Conservation (phyloP, 2,329 filamentous ascomycete genomes). For the Penicillium griseofulvum region DNA sequence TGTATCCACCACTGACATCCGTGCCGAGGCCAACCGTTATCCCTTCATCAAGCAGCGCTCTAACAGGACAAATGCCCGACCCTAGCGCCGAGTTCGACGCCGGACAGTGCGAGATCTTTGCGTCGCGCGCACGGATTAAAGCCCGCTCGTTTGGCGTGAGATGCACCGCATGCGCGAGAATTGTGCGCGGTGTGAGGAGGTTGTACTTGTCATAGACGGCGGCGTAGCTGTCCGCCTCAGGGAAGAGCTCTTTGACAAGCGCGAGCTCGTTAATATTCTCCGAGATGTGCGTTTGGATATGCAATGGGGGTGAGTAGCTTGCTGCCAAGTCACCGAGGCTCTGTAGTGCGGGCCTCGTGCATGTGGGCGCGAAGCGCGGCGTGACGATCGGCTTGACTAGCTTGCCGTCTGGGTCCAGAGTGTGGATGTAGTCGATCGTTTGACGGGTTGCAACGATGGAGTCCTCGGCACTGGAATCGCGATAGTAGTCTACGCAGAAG, state of each 20-base stretch:
- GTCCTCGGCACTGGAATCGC: conserved; percentile 64
- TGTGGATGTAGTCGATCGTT: conserved; percentile 63
- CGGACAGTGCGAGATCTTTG: conserved; percentile 81
- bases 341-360: conserved; percentile 55
- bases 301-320: conserved; percentile 58
- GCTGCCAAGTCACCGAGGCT: conserved; percentile 64
- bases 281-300: conserved; percentile 82
- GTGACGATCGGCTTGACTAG: conserved; percentile 80
- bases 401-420: conserved; percentile 60
- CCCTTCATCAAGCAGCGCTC: conserved; percentile 69
- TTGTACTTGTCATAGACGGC: conserved; percentile 73
- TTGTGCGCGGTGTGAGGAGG: conserved; percentile 68
- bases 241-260: conserved; percentile 70
- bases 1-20: conserved; percentile 86
- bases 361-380: conserved; percentile 60
- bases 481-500: conserved; percentile 72
- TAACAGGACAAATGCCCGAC: conserved; percentile 72
- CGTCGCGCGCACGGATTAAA: conserved; percentile 59
- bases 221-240: conserved; percentile 63
- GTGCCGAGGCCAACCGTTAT: conserved; percentile 84
- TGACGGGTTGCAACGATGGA: conserved; percentile 57
- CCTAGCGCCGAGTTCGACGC: conserved; percentile 75
- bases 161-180: conserved; percentile 84
- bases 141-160: conserved; percentile 64
- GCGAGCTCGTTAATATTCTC: conserved; percentile 75